These are phyloP conservation scores for Kwoniella europaea DNA, from an alignment of 768 basidiomycete species.

Conservation along the genomic window DNA sequence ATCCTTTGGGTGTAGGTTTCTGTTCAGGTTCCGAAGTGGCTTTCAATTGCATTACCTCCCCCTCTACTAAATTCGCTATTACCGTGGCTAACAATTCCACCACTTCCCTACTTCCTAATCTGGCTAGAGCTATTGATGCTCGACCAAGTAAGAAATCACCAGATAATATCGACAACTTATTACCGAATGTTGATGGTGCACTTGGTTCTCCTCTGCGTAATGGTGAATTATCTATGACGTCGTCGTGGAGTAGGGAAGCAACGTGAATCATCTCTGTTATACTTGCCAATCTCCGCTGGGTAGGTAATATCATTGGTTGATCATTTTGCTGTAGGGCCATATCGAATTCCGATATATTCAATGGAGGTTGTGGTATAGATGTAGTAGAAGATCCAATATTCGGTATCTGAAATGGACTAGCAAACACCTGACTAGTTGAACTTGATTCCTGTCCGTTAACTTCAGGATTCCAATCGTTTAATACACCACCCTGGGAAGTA, in stretches of 20 bases:
- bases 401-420: conserved; percentile 48
- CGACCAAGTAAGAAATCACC: conserved; percentile 96
- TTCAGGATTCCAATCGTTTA: conserved; percentile 86
- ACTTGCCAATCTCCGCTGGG: conserved; percentile 89
- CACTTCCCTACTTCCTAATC: conserved; percentile 84
- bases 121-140: conserved; percentile 81
- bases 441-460: conserved; percentile 45
- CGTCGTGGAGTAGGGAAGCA: conserved; percentile 89
- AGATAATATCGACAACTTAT: conserved; percentile 90
- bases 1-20: conserved; percentile 57
- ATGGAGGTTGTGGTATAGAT: conserved; percentile 12
- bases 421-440: conserved; percentile 35
- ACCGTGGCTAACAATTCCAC: conserved; percentile 91
- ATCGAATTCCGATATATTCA: conserved; percentile 39
- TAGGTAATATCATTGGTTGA: conserved; percentile 68
- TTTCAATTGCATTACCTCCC: conserved; percentile 82
- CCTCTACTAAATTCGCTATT: conserved; percentile 94
- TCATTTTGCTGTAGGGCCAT: conserved; percentile 33
- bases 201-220: conserved; percentile 72
- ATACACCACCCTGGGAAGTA: conserved; percentile 71
- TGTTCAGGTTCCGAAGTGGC: conserved; percentile 42
- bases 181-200: conserved; percentile 79
- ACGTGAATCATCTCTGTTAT: conserved; percentile 99
- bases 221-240: conserved; percentile 76
- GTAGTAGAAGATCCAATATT: neutral